Evolutionary conservation across 2,329 filamentous ascomycete genomes (phyloP), one percentile per base, ranked within the genome.

Genomic region (Aphanocladium album): DNA sequence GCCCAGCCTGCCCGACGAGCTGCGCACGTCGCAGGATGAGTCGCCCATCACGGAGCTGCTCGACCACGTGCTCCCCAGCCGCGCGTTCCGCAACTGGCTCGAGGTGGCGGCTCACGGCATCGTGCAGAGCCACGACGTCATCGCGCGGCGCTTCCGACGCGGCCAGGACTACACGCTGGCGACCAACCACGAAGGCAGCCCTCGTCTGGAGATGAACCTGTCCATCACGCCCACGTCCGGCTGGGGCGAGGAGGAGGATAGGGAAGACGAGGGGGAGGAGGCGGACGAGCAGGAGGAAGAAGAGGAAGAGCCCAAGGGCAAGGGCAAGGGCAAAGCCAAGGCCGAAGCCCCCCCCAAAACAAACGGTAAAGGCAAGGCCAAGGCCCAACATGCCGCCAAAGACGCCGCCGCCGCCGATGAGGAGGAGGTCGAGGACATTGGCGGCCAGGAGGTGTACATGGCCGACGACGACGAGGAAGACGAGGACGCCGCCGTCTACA

Each of bases 81-180:
- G 83, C 23, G 86, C 92, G 45, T 99, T 99, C 80, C 86, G 87
- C 49, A 90, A 93, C 72, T 98, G 95, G 92, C 82, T 99, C 23
- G 84, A 89, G 59, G 82, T 93, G 57, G 88, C 91, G 5, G 98
- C 93, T 0, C 87, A 88, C 37, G 87, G 90, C 64, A 81, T 80
- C 1, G 77, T 98, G 16, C 84, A 88, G 63, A 89, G 85, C 69
- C 86, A 88, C 67, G 89, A 96, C 69, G 75, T 96, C 55, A 75
- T 96, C n/a, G 91, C 90, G 0, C 86, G 95, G 23, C 86, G 93
- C 37, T 99, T 99, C 80, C 86, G 95, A 9, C 86, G 86, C 52
- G 91, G 95, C 6, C 77, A 87, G 64, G 95, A 99, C 75, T 99
- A 99, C 72, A 96, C 93, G 2, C 84, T 99, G 21, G 95, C 95